Evolutionary conservation across 208 protist genomes (phyloP).

Genomic region (Trypanosoma vivax): DNA sequence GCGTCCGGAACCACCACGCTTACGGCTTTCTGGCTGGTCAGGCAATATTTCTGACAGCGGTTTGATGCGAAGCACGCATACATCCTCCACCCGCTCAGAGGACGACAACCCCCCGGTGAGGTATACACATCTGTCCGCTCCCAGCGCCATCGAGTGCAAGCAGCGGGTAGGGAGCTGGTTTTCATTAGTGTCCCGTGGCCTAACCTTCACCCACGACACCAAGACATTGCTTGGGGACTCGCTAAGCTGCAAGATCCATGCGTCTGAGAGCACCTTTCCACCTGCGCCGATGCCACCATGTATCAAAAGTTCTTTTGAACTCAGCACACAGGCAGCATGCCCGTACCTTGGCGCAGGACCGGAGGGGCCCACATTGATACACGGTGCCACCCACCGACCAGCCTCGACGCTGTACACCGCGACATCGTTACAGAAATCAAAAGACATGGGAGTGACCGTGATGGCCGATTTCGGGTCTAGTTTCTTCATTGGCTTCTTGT

Average conservation of each 20-base stretch:
- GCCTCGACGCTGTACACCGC: slow-evolving; percentile 18
- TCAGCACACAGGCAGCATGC: slow-evolving; percentile 21
- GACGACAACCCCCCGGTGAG: slow-evolving; percentile 35
- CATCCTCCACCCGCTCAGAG: neutral
- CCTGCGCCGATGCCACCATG: slow-evolving; percentile 57
- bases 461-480: slow-evolving; percentile 1
- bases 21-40: neutral
- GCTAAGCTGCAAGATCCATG: slow-evolving; percentile 56
- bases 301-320: slow-evolving; percentile 43
- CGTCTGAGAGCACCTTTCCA: slow-evolving; percentile 45
- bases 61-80: slow-evolving; percentile 16
- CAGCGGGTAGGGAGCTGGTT: slow-evolving; percentile 17
- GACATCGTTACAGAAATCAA: slow-evolving; percentile 18
- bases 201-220: slow-evolving; percentile 16
- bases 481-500: slow-evolving; percentile 15
- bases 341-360: slow-evolving; percentile 13
- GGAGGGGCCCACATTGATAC: slow-evolving; percentile 1
- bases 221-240: slow-evolving; percentile 4
- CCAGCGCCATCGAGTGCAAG: slow-evolving; percentile 34
- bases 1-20: neutral
- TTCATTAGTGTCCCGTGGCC: neutral
- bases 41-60: slow-evolving; percentile 4
- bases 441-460: neutral
- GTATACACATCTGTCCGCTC: slow-evolving; percentile 32
- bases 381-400: slow-evolving; percentile 7